Conservation (phyloP, 2,329 filamentous ascomycete genomes). For the Nothophaeocryptopus gaeumannii region DNA sequence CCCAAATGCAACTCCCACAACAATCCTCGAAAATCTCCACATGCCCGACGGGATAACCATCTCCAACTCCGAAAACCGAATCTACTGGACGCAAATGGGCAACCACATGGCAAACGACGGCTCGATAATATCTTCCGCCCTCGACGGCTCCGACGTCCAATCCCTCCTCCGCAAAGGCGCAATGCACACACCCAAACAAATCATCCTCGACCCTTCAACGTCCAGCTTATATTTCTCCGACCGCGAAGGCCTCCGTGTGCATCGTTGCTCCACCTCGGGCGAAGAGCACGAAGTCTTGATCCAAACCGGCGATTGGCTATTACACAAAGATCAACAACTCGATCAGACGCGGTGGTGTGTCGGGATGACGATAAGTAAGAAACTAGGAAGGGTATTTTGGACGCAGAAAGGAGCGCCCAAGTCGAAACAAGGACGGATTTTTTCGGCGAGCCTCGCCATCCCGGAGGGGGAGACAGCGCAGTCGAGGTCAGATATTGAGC, state of each 20-base stretch:
- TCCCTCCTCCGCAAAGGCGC: conserved; percentile 45
- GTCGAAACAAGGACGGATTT: conserved; percentile 52
- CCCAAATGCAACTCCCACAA: conserved; percentile 3
- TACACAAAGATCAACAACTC: conserved; percentile 18
- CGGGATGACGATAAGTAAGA: conserved; percentile 50
- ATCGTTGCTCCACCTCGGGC: conserved; percentile 39
- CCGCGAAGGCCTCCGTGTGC: conserved; percentile 43
- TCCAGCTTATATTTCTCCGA: conserved; percentile 45
- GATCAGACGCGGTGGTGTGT: conserved; percentile 38
- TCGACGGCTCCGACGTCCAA: conserved; percentile 49
- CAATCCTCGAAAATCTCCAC: conserved; percentile 6
- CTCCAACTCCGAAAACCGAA: conserved; percentile 17
- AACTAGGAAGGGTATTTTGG: conserved; percentile 55
- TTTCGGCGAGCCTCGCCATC: conserved; percentile 47
- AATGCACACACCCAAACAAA: conserved; percentile 52
- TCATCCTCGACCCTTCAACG: conserved; percentile 31
- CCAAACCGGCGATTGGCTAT: conserved; percentile 37
- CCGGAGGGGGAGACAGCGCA: conserved; percentile 31
- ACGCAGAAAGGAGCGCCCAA: conserved; percentile 59
- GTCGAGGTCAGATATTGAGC: conserved; percentile 43
- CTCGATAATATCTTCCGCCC: conserved; percentile 29
- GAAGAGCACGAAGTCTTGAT: conserved; percentile 40
- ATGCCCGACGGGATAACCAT: conserved; percentile 37
- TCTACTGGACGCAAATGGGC: conserved; percentile 37
- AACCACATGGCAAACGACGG: conserved; percentile 23